Evolutionary conservation across 1,139 yeast species (phyloP).

Genomic region (Kurtzmaniella quercitrusa): DNA sequence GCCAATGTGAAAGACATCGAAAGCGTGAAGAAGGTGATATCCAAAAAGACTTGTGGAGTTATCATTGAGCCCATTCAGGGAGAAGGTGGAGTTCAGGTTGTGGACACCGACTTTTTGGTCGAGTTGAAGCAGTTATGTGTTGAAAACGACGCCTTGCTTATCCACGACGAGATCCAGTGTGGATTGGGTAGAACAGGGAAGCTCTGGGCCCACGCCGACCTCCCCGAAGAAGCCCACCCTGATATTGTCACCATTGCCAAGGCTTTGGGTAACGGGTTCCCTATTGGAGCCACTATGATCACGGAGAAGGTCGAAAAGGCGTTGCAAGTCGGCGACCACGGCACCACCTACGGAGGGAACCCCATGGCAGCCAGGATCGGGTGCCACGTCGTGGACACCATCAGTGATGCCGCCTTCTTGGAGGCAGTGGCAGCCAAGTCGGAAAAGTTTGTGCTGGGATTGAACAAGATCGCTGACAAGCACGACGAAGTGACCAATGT

Average conservation of each 20-base stretch:
- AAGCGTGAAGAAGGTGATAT: constrained; percentile 55
- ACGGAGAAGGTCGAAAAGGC: constrained; percentile 70
- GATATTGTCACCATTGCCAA: constrained; percentile 93
- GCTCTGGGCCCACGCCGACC: constrained; percentile 84
- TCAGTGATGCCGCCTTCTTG: constrained; percentile 60
- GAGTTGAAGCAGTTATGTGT: constrained; percentile 66
- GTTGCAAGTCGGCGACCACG: constrained; percentile 89
- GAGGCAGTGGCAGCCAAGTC: constrained; percentile 56
- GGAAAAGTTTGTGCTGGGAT: constrained; percentile 45
- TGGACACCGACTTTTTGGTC: constrained; percentile 58
- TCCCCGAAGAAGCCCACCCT: constrained; percentile 80
- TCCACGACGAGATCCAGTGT: constrained; percentile 95
- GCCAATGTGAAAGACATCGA: constrained; percentile 59
- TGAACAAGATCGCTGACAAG: constrained; percentile 48
- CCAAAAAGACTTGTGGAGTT: constrained; percentile 81
- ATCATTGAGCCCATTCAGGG: constrained; percentile 97
- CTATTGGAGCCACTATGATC: constrained; percentile 91
- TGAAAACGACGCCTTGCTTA: constrained; percentile 68
- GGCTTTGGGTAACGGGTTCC: constrained; percentile 97
- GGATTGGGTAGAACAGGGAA: constrained; percentile 92
- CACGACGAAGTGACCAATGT: constrained; percentile 56
- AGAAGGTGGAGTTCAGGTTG: constrained; percentile 87
- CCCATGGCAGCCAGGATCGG: constrained; percentile 88
- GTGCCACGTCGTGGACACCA: constrained; percentile 62
- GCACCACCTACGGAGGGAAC: constrained; percentile 97